phyloP scores from a whole-genome alignment of 164 flowering plant genomes.

The Piper longum region DNA sequence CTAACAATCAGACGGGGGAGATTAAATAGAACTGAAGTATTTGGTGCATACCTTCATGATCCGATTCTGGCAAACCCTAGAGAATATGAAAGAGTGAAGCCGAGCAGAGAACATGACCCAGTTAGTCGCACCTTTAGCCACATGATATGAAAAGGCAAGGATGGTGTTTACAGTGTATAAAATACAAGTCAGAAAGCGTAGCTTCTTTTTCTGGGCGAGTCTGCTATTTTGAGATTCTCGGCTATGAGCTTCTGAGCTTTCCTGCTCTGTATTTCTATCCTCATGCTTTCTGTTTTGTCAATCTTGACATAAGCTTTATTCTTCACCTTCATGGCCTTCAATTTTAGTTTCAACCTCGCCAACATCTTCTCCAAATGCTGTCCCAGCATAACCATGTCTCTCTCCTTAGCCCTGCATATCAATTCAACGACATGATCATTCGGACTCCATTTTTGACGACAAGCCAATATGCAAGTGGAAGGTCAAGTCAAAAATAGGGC shows the following conservation, averaged over 20 bases:
- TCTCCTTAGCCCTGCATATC: not conserved
- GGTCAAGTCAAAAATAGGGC: too few species aligned
- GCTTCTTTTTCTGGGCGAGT: constrained; percentile 40
- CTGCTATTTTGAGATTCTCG: constrained; percentile 58
- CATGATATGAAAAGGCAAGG: not conserved
- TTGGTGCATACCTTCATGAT: too few species aligned
- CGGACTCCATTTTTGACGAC: too few species aligned
- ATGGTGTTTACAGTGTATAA: not conserved
- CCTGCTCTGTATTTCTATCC: constrained; percentile 61
- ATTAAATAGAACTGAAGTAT: too few species aligned
- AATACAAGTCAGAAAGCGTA: constrained; percentile 22
- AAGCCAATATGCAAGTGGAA: too few species aligned
- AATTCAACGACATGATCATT: too few species aligned
- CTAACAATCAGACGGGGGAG: too few species aligned
- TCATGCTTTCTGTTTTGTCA: constrained; percentile 85
- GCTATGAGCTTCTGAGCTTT: constrained; percentile 57
- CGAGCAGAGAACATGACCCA: too few species aligned
- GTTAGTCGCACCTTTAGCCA: too few species aligned
- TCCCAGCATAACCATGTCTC: constrained; percentile 31
- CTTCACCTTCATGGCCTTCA: constrained; percentile 37
- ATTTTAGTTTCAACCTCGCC: constrained; percentile 39
- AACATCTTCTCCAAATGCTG: constrained; percentile 29
- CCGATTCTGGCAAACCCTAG: too few species aligned
- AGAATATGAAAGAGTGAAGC: too few species aligned
- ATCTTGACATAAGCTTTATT: constrained; percentile 44